Percentiles rank a stretch among this genome's conserved stretches.
These are phyloP conservation scores for Byssochlamys sp. DNA, from an alignment of 2,329 filamentous ascomycete species.

Conservation along the genomic window DNA sequence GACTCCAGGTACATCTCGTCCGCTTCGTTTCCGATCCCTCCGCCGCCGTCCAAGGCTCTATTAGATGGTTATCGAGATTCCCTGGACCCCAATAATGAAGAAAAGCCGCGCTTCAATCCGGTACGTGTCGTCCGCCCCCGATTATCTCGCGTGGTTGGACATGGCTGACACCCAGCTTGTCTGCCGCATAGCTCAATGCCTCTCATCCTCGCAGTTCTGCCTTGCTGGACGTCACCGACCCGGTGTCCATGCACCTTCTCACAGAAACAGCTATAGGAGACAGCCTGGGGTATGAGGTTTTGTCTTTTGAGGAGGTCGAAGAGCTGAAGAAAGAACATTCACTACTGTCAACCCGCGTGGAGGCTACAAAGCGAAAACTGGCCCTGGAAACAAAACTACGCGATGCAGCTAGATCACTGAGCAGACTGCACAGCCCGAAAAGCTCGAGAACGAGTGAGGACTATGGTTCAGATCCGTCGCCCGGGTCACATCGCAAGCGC, in stretches of 20 bases:
- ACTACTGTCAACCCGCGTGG: slow-evolving; percentile 63
- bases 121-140: slow-evolving; percentile 33
- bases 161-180: slow-evolving; percentile 10
- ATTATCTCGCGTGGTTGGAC: not conserved
- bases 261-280: slow-evolving; percentile 89
- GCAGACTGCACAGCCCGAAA: slow-evolving; percentile 63
- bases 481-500: slow-evolving; percentile 44
- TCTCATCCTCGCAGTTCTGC: slow-evolving; percentile 26
- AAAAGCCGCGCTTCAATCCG: slow-evolving; percentile 48
- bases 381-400: slow-evolving; percentile 86
- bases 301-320: slow-evolving; percentile 87
- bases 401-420: slow-evolving; percentile 81
- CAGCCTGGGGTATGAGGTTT: slow-evolving; percentile 71
- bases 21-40: slow-evolving; percentile 23
- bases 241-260: slow-evolving; percentile 76
- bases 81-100: slow-evolving; percentile 45
- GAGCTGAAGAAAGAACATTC: slow-evolving; percentile 77
- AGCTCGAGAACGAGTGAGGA: slow-evolving; percentile 44
- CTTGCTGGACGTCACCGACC: slow-evolving; percentile 41
- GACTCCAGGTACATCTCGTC: slow-evolving; percentile 30
- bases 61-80: slow-evolving; percentile 53
- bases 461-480: slow-evolving; percentile 23
- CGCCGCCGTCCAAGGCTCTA: slow-evolving; percentile 38
- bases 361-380: slow-evolving; percentile 71
- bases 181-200: slow-evolving; percentile 49